Evolutionary conservation across 371 early-diverging fungal genomes (phyloP).

Genomic region (Caulochytrium protostelioides): DNA sequence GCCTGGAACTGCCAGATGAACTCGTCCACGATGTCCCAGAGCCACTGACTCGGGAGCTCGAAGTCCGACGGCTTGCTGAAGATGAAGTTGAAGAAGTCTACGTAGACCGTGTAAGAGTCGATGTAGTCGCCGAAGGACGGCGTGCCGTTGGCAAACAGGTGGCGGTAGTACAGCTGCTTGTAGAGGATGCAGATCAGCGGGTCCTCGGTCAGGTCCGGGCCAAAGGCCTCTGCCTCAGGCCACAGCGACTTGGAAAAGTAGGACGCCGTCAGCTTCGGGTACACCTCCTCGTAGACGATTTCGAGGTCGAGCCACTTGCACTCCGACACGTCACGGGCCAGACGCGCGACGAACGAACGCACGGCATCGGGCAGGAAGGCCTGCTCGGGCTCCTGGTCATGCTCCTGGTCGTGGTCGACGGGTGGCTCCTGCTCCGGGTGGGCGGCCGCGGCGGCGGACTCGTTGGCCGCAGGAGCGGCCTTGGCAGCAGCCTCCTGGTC

Average conservation of each 20-base stretch:
- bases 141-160: constrained; percentile 70
- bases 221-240: constrained; percentile 73
- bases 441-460: too few species aligned
- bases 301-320: constrained; percentile 65
- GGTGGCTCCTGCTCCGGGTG: too few species aligned
- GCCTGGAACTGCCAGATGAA: constrained; percentile 96
- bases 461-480: too few species aligned
- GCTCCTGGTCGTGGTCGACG: too few species aligned
- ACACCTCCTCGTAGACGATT: constrained; percentile 68
- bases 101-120: constrained; percentile 83
- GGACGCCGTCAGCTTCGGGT: constrained; percentile 77
- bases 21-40: constrained; percentile 96
- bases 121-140: constrained; percentile 75
- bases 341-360: constrained; percentile 55
- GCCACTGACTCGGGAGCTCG: constrained; percentile 92
- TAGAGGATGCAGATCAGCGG: constrained; percentile 77
- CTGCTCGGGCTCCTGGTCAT: not conserved
- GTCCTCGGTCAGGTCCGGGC: constrained; percentile 62
- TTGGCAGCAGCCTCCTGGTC: too few species aligned
- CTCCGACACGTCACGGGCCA: constrained; percentile 53
- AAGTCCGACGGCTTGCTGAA: constrained; percentile 45
- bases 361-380: constrained; percentile 24
- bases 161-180: constrained; percentile 86
- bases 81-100: constrained; percentile 85
- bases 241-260: constrained; percentile 70